These are phyloP conservation scores for Dalbergia cultrata DNA, from an alignment of 306 rosid genomes.

Conservation along the genomic window DNA sequence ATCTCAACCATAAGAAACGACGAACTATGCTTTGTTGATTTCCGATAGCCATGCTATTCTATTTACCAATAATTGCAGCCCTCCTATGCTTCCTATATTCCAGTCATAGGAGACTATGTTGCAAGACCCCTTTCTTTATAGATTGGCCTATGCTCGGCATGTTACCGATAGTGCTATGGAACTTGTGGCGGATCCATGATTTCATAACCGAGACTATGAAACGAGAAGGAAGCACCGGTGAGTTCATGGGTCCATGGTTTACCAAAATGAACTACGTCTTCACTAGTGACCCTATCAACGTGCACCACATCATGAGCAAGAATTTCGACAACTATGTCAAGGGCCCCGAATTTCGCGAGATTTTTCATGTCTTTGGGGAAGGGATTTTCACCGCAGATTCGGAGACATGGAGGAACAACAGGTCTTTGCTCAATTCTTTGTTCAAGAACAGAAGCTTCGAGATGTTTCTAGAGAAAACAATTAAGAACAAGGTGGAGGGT, in stretches of 20 bases:
- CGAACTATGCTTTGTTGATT: too few relatives aligned
- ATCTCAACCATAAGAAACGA: too few relatives aligned
- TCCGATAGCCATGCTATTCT: background rate
- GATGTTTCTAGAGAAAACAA: conserved; percentile 32
- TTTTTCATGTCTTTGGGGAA: conserved; percentile 52
- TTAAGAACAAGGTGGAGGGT: conserved; percentile 21
- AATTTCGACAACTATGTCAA: conserved; percentile 45
- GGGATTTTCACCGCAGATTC: conserved; percentile 52
- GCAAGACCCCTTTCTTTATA: conserved; percentile 13
- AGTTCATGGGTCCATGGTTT: conserved; percentile 53
- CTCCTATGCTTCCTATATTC: background rate
- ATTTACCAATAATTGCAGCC: background rate
- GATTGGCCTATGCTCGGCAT: conserved; percentile 59
- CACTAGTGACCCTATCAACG: conserved; percentile 55
- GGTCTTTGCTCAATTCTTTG: conserved; percentile 37
- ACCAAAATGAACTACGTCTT: conserved; percentile 22
- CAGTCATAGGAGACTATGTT: background rate
- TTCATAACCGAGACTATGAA: background rate
- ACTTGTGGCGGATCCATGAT: conserved; percentile 37
- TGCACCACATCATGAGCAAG: conserved; percentile 44
- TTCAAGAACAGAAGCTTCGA: conserved; percentile 11
- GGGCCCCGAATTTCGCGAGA: conserved; percentile 46
- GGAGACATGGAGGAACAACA: conserved; percentile 43
- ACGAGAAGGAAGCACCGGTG: conserved; percentile 32
- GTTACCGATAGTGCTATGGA: conserved; percentile 34